Evolutionary conservation across 495 filamentous ascomycete species (phyloP).

Genomic region (Parathielavia appendiculata): DNA sequence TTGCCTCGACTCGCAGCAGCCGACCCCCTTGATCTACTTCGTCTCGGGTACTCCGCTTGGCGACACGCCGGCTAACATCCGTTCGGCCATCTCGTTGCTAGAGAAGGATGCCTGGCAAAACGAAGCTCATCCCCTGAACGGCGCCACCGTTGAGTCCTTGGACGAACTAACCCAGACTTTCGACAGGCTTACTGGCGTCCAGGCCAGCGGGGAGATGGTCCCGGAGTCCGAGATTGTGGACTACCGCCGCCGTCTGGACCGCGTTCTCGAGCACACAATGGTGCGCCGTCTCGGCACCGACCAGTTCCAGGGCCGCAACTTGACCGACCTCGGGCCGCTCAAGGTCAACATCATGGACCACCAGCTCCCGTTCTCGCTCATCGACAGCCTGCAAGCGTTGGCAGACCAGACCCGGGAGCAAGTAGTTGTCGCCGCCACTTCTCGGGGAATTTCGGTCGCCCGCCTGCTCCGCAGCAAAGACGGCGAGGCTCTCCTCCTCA

Average conservation of each 20-base stretch:
- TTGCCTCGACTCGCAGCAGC: background rate
- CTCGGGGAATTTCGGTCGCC: background rate
- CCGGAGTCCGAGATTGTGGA: slow-evolving; percentile 5
- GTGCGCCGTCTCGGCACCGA: slow-evolving; percentile 27
- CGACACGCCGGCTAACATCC: slow-evolving; percentile 19
- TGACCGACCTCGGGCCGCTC: slow-evolving; percentile 24
- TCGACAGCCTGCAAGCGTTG: slow-evolving; percentile 1
- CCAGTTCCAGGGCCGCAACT: slow-evolving; percentile 18
- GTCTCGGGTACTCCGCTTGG: slow-evolving; percentile 29
- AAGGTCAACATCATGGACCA: slow-evolving; percentile 27
- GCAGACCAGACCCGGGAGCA: slow-evolving; percentile 2
- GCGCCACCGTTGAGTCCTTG: slow-evolving; percentile 9
- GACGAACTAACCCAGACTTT: slow-evolving; percentile 16
- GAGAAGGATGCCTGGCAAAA: slow-evolving; percentile 13
- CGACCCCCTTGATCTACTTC: slow-evolving; percentile 21
- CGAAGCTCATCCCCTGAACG: slow-evolving; percentile 5
- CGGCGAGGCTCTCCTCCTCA: slow-evolving; percentile 15
- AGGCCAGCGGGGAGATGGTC: slow-evolving; percentile 10
- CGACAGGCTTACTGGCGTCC: background rate
- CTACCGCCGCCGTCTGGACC: slow-evolving; percentile 18
- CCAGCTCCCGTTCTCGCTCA: slow-evolving; percentile 6
- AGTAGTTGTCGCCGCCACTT: background rate
- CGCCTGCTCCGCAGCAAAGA: slow-evolving; percentile 11
- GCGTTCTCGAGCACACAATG: slow-evolving; percentile 22
- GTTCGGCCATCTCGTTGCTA: slow-evolving; percentile 12